Evolutionary conservation across 1,139 yeast species (phyloP), one percentile per base, ranked within the genome.

Genomic region (Geotrichum fermentans): DNA sequence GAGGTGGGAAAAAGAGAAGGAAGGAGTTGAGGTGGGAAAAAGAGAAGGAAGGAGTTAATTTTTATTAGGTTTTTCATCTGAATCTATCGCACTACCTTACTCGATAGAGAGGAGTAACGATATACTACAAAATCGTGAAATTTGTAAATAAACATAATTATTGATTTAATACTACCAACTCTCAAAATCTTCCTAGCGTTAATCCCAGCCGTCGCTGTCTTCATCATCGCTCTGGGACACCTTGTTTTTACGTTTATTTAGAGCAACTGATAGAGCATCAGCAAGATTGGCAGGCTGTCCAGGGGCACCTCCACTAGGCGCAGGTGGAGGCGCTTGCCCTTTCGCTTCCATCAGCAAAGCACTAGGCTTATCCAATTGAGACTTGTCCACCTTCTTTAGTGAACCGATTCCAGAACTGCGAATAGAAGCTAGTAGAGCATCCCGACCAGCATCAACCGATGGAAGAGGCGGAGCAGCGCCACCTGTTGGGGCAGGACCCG

Each of bases 181-280:
- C 6, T 24, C 6, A 6, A 24, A 6, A 10, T 6, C 10, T 10
- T 24, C 10, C 10, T 24, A 10, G 6, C n/a, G 28, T 47, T 58
- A 64, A 47, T 67, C 79, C 83, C 83, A 79, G 45, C 80, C 85
- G 55, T 79, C 86, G 48, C 81, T 84, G 54, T 87, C 95, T 57
- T 90, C 97, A 56, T 85, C 95, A 59, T 88, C 96, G 59, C 90
- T 83, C 34, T 77, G 80, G 1, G 89, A 79, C 8, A 90, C 95
- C 63, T 87, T 88, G 30, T 77, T 80, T 69, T 90, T 90, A 60
- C 97, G 77, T 54, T 80, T 78, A 58, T 75, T 84, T 57, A 90
- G 73, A 1, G 97, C 97, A 24, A 84, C 86, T 3, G 95, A 90
- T 49, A 90, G 72, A 0, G 96, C 96, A 65, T 86, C 95, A 0